Conservation (phyloP, 2,329 filamentous ascomycete species). For the Fusarium napiforme region DNA sequence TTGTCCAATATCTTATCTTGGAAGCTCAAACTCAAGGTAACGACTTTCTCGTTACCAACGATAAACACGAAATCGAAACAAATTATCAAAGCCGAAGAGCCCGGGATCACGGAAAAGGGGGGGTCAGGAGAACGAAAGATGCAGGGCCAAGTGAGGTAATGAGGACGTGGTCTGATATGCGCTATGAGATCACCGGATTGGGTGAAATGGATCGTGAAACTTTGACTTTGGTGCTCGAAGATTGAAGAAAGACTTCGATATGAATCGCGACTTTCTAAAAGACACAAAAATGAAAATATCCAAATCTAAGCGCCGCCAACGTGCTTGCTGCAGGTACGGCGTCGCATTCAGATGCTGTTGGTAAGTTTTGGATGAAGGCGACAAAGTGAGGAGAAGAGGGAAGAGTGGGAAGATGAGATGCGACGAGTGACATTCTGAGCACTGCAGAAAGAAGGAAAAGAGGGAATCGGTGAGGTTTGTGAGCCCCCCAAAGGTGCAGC, state of each 20-base stretch:
- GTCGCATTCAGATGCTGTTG: slow-evolving; percentile 15
- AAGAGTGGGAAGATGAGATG: slow-evolving; percentile 13
- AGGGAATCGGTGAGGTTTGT: background rate
- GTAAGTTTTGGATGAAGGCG: slow-evolving; percentile 25
- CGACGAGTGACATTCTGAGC: slow-evolving; percentile 27
- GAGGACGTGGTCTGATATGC: slow-evolving; percentile 43
- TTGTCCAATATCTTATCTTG: slow-evolving; percentile 9
- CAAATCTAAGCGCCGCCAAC: slow-evolving; percentile 16
- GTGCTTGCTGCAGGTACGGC: slow-evolving; percentile 39
- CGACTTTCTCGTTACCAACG: slow-evolving; percentile 13
- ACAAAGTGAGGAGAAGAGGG: background rate
- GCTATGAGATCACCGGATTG: slow-evolving; percentile 39
- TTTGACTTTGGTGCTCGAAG: background rate
- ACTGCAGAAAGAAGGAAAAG: background rate
- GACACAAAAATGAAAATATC: background rate
- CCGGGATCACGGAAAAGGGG: slow-evolving; percentile 9
- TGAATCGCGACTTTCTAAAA: background rate
- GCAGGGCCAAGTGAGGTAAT: slow-evolving; percentile 26
- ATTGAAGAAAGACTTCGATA: background rate
- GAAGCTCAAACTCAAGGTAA: background rate
- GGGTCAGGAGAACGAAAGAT: slow-evolving; percentile 9
- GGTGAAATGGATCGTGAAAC: slow-evolving; percentile 1
- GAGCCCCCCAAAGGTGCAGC: slow-evolving; percentile 25
- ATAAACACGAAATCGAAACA: slow-evolving; percentile 29
- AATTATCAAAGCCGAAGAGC: slow-evolving; percentile 26